Evolutionary conservation across 2,329 filamentous ascomycete species (phyloP).

Genomic region (Lojkania enalia): DNA sequence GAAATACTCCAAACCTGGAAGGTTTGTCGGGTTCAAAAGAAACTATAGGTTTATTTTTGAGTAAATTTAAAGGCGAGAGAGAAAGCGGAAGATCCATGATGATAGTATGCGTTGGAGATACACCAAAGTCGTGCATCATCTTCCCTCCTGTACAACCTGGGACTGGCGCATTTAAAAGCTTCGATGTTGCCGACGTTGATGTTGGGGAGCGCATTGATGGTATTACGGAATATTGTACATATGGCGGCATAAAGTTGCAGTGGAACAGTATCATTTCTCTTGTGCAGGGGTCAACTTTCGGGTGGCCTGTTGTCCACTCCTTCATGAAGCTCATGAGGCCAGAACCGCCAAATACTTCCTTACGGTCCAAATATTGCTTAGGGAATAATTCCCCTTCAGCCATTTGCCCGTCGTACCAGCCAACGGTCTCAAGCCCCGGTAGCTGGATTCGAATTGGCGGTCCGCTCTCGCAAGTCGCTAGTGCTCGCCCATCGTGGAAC

Average conservation of each 20-base stretch:
- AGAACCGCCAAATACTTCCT: conserved; percentile 55
- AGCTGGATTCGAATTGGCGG: conserved; percentile 68
- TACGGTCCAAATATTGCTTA: conserved; percentile 3
- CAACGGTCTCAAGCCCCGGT: conserved; percentile 67
- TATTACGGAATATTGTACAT: conserved; percentile 67
- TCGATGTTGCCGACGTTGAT: conserved; percentile 10
- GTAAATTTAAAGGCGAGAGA: conserved; percentile 64
- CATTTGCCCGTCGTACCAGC: conserved; percentile 67
- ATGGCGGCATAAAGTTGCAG: conserved; percentile 66
- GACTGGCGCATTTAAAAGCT: conserved; percentile 58
- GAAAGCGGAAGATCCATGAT: conserved; percentile 71
- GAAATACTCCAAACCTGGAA: conserved; percentile 70
- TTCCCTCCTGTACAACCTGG: conserved; percentile 66
- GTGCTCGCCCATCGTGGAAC: conserved; percentile 68
- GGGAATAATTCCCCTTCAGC: conserved; percentile 56
- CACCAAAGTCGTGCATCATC: conserved; percentile 79
- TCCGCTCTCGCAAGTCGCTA: conserved; percentile 73
- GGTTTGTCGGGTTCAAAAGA: conserved; percentile 60
- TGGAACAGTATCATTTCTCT: conserved; percentile 71
- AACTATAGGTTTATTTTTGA: conserved; percentile 60
- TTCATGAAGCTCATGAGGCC: conserved; percentile 64
- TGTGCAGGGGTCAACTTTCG: conserved; percentile 66
- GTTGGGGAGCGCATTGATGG: conserved; percentile 31
- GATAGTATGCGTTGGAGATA: conserved; percentile 63
- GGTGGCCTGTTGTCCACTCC: conserved; percentile 73